Conservation (phyloP, 2,329 filamentous ascomycete species). For the Cercospora janseana region DNA sequence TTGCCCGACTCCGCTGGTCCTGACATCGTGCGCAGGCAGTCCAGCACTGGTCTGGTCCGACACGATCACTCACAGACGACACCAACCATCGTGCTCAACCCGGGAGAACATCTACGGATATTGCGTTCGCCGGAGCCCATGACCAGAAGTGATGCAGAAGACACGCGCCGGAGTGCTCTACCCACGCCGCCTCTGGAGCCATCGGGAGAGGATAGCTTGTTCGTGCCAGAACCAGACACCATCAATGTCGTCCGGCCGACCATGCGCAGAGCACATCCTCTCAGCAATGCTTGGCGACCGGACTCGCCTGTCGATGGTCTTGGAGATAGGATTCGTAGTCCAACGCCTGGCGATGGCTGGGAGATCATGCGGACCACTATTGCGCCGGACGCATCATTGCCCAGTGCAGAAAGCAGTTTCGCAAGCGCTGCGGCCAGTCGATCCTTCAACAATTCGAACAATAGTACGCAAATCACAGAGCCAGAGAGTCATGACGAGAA, state of each 20-base stretch:
- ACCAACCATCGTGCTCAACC: slow-evolving; percentile 17
- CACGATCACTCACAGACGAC: slow-evolving; percentile 10
- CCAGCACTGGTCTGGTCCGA: slow-evolving; percentile 8
- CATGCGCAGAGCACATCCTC: slow-evolving; percentile 29
- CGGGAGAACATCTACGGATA: slow-evolving; percentile 22
- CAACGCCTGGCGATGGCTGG: slow-evolving; percentile 70
- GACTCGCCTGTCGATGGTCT: slow-evolving; percentile 63
- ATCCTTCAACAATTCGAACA: slow-evolving; percentile 43
- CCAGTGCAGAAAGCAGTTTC: slow-evolving; percentile 80
- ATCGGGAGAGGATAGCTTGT: slow-evolving; percentile 26
- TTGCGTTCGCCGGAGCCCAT: slow-evolving; percentile 24
- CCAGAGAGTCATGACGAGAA: slow-evolving; percentile 37
- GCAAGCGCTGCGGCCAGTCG: slow-evolving; percentile 61
- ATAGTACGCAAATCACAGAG: slow-evolving; percentile 37
- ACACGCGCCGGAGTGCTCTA: slow-evolving; percentile 18
- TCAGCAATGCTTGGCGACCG: slow-evolving; percentile 33
- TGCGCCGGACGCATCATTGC: slow-evolving; percentile 75
- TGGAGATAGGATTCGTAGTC: slow-evolving; percentile 78
- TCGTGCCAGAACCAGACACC: slow-evolving; percentile 19
- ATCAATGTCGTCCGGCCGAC: slow-evolving; percentile 8
- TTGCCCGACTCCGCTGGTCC: background rate
- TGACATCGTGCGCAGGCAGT: slow-evolving; percentile 14
- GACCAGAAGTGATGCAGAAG: background rate
- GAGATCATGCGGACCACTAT: slow-evolving; percentile 77
- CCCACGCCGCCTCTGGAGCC: slow-evolving; percentile 26